Conservation (phyloP, 306 rosid species). For the Cucurbita maxima region DNA sequence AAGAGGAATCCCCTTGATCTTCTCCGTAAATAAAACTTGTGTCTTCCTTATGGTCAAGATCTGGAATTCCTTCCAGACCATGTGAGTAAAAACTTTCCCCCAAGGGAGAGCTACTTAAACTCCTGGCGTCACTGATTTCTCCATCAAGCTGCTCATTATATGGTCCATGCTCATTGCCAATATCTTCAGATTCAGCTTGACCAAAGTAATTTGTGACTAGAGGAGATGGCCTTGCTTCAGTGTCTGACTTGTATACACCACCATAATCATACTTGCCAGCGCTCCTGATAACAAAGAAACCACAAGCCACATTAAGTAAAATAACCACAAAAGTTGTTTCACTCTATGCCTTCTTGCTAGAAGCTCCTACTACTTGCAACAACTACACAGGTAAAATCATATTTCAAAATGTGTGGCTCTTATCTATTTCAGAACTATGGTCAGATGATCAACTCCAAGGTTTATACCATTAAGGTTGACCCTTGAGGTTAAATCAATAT, state of each 20-base stretch:
- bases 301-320: conserved; percentile 15
- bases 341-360: background rate
- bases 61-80: conserved; percentile 2
- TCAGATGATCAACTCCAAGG: background rate
- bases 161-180: conserved; percentile 32
- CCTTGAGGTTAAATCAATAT: background rate
- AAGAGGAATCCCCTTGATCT: conserved; percentile 42
- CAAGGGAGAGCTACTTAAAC: conserved; percentile 31
- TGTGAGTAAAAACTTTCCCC: conserved; percentile 26
- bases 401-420: background rate
- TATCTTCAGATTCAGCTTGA: conserved; percentile 48
- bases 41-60: conserved; percentile 22
- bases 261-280: conserved; percentile 44
- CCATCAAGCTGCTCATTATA: conserved; percentile 36
- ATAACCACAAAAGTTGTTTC: background rate
- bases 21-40: conserved; percentile 1
- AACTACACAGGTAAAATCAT: background rate
- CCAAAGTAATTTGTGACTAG: conserved; percentile 40
- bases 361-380: background rate
- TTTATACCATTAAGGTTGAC: background rate
- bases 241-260: conserved; percentile 34
- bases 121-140: conserved; percentile 12
- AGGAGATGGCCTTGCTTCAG: conserved; percentile 38
- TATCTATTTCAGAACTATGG: background rate
- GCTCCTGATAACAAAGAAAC: conserved; percentile 39